Percentiles rank a stretch among this genome's conserved stretches.
Evolutionary conservation across 495 filamentous ascomycete genomes (phyloP).

Genomic region (Durotheca rogersii): DNA sequence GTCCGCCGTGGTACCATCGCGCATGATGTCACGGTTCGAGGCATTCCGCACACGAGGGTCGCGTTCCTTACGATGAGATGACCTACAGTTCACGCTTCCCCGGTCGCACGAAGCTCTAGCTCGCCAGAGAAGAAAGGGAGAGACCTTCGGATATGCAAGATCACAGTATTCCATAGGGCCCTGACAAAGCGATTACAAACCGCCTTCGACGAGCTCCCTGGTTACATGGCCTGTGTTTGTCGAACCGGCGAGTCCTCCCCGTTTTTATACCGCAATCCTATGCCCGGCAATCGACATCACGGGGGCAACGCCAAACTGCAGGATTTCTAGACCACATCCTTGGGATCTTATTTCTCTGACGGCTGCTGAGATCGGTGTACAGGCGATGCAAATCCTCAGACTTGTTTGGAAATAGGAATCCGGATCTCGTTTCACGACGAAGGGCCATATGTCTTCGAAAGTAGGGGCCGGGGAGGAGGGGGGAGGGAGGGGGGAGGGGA

Average conservation of each 20-base stretch:
- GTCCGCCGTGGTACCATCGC: slow-evolving; percentile 17
- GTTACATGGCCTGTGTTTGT: slow-evolving; percentile 13
- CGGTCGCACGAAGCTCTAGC: slow-evolving; percentile 18
- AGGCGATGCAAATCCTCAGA: slow-evolving; percentile 1
- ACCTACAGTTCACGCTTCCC: slow-evolving; percentile 8
- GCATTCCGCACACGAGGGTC: slow-evolving; percentile 19
- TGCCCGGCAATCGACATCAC: slow-evolving; percentile 10
- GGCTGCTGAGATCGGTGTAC: neutral
- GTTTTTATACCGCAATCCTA: slow-evolving; percentile 8
- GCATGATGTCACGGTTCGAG: slow-evolving; percentile 30
- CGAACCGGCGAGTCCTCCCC: slow-evolving; percentile 3
- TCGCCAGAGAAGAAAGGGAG: too few species aligned
- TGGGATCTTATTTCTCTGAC: slow-evolving; percentile 1
- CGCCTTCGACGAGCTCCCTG: slow-evolving; percentile 4
- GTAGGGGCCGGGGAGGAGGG: too few species aligned
- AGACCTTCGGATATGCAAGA: slow-evolving; percentile 29
- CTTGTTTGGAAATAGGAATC: slow-evolving; percentile 4
- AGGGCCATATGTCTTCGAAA: too few species aligned
- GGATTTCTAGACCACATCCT: slow-evolving; percentile 10
- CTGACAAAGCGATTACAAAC: slow-evolving; percentile 32
- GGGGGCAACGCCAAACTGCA: slow-evolving; percentile 6
- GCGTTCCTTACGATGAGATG: slow-evolving; percentile 17
- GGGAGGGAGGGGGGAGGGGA: too few species aligned
- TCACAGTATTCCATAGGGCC: slow-evolving; percentile 17
- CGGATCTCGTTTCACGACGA: slow-evolving; percentile 6